These are phyloP conservation scores for Aphanomyces astaci DNA, from an alignment of 352 stramenopile genomes.

Conservation along the genomic window DNA sequence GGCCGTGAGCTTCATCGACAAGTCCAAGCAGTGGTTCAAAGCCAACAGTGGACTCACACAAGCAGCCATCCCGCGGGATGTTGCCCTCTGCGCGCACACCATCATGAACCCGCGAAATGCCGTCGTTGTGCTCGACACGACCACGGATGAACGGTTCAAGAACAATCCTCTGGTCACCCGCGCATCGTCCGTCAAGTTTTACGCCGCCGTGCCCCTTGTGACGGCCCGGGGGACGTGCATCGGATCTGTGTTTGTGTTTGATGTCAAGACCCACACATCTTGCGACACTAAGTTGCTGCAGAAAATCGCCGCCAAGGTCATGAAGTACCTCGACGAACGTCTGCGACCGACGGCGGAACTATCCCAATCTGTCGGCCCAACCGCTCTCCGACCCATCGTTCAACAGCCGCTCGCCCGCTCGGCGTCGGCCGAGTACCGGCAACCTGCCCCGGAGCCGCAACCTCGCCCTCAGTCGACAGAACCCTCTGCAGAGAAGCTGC, in stretches of 20 bases:
- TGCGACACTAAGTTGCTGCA: slow-evolving; percentile 78
- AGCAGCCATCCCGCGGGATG: slow-evolving; percentile 73
- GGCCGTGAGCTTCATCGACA: slow-evolving; percentile 81
- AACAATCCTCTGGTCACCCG: slow-evolving; percentile 79
- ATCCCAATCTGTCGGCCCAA: neutral
- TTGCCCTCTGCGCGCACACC: slow-evolving; percentile 74
- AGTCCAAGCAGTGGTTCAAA: slow-evolving; percentile 84
- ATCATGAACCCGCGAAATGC: slow-evolving; percentile 81
- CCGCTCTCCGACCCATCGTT: neutral
- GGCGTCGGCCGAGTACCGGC: slow-evolving; percentile 29
- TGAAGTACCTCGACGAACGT: slow-evolving; percentile 85
- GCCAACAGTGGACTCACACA: slow-evolving; percentile 76
- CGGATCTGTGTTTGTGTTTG: slow-evolving; percentile 79
- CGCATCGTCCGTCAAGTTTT: slow-evolving; percentile 74
- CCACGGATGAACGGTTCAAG: slow-evolving; percentile 68
- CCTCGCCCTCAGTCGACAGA: neutral
- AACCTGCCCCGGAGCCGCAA: slow-evolving; percentile 9
- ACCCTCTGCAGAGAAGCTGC: neutral
- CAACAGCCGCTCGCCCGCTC: slow-evolving; percentile 5
- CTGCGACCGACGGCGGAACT: slow-evolving; percentile 35
- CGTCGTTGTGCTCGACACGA: slow-evolving; percentile 77
- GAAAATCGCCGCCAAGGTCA: slow-evolving; percentile 80
- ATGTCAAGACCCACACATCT: slow-evolving; percentile 68
- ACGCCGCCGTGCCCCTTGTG: slow-evolving; percentile 73
- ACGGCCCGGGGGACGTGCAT: slow-evolving; percentile 72